Conservation (phyloP, 169 alveolate genomes). For the Cryptosporidium ryanae region DNA sequence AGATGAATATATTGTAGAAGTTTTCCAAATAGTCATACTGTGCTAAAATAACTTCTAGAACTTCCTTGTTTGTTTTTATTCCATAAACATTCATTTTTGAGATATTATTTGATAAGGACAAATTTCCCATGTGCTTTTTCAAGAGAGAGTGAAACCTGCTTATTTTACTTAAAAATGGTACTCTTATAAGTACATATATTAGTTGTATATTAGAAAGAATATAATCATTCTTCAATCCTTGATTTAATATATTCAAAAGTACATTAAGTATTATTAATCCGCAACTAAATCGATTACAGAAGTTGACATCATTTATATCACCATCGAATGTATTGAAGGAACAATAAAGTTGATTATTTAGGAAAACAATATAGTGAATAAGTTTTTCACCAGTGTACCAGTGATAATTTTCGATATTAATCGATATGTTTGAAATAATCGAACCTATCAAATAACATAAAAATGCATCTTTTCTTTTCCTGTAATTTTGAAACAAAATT, state of each 20-base stretch:
- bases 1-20: not conserved
- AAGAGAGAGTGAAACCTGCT: slow-evolving; percentile 1
- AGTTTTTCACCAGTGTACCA: slow-evolving; percentile 54
- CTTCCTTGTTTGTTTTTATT: not conserved
- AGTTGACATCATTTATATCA: not conserved
- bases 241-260: not conserved
- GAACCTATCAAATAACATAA: slow-evolving; percentile 14
- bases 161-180: slow-evolving; percentile 19
- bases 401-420: slow-evolving; percentile 31
- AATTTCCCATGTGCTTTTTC: not conserved
- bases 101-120: not conserved
- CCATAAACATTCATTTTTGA: not conserved
- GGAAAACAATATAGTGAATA: slow-evolving; percentile 23
- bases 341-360: slow-evolving; percentile 41
- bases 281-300: slow-evolving; percentile 31
- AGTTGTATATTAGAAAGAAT: slow-evolving; percentile 51
- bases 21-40: not conserved
- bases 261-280: slow-evolving; percentile 8
- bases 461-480: slow-evolving; percentile 6
- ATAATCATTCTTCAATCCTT: slow-evolving; percentile 8
- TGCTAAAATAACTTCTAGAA: not conserved
- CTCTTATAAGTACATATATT: slow-evolving; percentile 16
- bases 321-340: slow-evolving; percentile 30
- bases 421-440: slow-evolving; percentile 36
- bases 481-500: slow-evolving; percentile 40